Evolutionary conservation across 208 protist genomes (phyloP), one percentile per base, ranked within the genome.

Genomic region (Acanthamoeba lenticulata): DNA sequence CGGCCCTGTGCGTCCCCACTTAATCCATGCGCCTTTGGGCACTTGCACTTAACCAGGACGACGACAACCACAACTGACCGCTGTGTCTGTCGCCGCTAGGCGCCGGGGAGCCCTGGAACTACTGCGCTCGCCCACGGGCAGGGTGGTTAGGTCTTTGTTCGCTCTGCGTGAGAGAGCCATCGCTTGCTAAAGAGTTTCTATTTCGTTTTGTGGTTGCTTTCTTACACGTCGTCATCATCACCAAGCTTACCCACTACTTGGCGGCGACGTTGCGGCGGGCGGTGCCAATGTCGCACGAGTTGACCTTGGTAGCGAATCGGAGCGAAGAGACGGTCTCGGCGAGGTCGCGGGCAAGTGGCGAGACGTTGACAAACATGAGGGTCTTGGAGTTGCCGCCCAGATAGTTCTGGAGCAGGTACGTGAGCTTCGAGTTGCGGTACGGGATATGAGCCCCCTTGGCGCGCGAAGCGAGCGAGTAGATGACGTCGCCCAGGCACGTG

Each of bases 341-440:
- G 27, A 81, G 6, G 74, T 92, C 94, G 36, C 40, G 32, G 34
- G 49, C 27, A 40, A 83, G 65, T 1, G 97, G 96, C 7, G 95
- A 96, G 6, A 98, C 90, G 94, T 97, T 97, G 27, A 98, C 97
- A 92, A 98, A 96, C 97, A 98, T 98, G 24, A 98, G 90, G 15
- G 97, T 97, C 94, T 98, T 98, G 45, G 94, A 93, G 57, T 98
- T 95, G 9, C 97, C 97, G 52, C 96, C 97, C 1, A 98, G 91
- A 52, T 69, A 96, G 55, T 95, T 92, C 90, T 98, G 95, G 40
- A 98, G 94, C 15, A 98, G 83, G 79, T 97, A 95, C 11, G 98
- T 99, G 13, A 99, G 94, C 94, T 98, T 98, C 27, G 95, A 97
- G 91, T 98, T 97, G 55, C 98, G 89, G 93, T 96, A 98, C 4